phyloP scores from a whole-genome alignment of 2,329 filamentous ascomycete species.

The Beauveria pseudobassiana region DNA sequence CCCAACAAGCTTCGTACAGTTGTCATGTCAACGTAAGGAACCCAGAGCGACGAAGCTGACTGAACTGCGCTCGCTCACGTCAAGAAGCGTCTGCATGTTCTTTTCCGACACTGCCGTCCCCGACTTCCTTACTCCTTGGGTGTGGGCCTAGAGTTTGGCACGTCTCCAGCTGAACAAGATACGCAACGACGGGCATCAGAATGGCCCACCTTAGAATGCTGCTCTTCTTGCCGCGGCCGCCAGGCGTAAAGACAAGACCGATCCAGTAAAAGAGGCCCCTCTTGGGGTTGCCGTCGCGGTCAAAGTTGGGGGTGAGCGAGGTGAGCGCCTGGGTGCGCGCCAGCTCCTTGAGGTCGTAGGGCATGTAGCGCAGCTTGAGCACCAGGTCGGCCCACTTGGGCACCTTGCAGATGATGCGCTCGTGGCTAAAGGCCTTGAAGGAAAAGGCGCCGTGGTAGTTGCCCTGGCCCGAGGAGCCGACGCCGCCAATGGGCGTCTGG shows the following conservation, averaged over 20 bases:
- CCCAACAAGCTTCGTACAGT: background rate
- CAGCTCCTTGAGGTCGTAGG: slow-evolving; percentile 43
- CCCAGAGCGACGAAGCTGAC: background rate
- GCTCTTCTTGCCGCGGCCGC: slow-evolving; percentile 40
- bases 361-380: slow-evolving; percentile 61
- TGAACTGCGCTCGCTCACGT: background rate
- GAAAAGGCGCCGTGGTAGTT: slow-evolving; percentile 70
- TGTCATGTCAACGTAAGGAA: background rate
- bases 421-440: slow-evolving; percentile 62
- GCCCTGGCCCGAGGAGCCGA: slow-evolving; percentile 71
- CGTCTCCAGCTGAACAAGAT: slow-evolving; percentile 26
- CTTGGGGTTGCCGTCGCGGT: slow-evolving; percentile 48
- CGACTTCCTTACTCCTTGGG: slow-evolving; percentile 14
- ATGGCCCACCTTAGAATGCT: slow-evolving; percentile 44
- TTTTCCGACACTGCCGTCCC: too few species aligned
- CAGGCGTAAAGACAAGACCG: slow-evolving; percentile 42
- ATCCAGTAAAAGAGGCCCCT: slow-evolving; percentile 48
- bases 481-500: slow-evolving; percentile 73
- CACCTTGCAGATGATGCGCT: slow-evolving; percentile 50
- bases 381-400: slow-evolving; percentile 61
- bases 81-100: background rate
- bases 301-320: slow-evolving; percentile 48
- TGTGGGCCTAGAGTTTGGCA: slow-evolving; percentile 24
- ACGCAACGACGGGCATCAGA: slow-evolving; percentile 32
- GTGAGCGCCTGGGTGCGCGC: slow-evolving; percentile 36